These are phyloP conservation scores for Bipolaris victoriae DNA, from an alignment of 2,329 filamentous ascomycete genomes.

Conservation along the genomic window DNA sequence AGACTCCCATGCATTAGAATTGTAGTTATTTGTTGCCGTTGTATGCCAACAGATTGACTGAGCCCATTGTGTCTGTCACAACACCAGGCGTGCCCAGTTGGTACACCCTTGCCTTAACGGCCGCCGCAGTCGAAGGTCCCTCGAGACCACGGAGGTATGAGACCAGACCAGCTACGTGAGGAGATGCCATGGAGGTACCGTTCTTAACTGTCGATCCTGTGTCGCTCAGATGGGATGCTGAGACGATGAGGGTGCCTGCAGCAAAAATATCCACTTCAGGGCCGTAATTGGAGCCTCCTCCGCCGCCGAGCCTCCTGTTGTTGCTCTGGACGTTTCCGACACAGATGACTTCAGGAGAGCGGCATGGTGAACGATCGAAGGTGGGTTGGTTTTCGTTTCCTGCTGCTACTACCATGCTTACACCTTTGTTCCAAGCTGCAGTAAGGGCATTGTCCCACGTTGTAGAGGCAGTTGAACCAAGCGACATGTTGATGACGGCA, in stretches of 20 bases:
- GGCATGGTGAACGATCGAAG: conserved; percentile 36
- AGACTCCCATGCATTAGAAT: background rate
- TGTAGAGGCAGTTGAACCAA: conserved; percentile 39
- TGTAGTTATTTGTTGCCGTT: conserved; percentile 29
- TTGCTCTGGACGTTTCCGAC: conserved; percentile 44
- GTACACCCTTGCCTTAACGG: conserved; percentile 32
- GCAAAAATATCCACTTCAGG: conserved; percentile 49
- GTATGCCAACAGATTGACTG: conserved; percentile 36
- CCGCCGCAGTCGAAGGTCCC: conserved; percentile 30
- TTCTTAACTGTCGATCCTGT: conserved; percentile 53
- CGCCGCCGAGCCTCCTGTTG: conserved; percentile 26
- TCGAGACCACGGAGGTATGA: conserved; percentile 68
- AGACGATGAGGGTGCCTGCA: conserved; percentile 49
- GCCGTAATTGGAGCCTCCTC: conserved; percentile 44
- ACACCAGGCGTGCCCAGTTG: conserved; percentile 28
- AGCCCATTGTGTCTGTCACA: conserved; percentile 31
- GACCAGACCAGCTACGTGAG: conserved; percentile 71
- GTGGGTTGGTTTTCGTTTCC: conserved; percentile 44
- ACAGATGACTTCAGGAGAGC: conserved; percentile 44
- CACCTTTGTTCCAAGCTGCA: conserved; percentile 39
- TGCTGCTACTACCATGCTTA: conserved; percentile 45
- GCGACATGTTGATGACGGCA: conserved; percentile 49
- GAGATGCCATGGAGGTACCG: conserved; percentile 71
- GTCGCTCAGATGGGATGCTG: conserved; percentile 55
- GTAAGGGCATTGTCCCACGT: conserved; percentile 46